phyloP scores from a whole-genome alignment of 169 alveolate species.

The Cryptosporidium ryanae region DNA sequence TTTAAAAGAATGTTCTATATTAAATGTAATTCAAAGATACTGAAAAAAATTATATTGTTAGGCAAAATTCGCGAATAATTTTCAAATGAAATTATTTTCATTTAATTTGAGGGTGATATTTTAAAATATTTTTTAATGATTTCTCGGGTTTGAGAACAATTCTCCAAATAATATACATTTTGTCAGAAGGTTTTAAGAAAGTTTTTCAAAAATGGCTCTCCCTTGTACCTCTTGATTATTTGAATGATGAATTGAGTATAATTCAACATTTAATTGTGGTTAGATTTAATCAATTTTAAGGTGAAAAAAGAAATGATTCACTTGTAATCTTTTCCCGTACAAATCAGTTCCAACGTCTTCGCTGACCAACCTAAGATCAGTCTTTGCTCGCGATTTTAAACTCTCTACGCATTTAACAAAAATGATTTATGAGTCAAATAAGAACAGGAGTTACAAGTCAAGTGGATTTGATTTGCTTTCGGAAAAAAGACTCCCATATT shows the following conservation, averaged over 20 bases:
- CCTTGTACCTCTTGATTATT: constrained; percentile 26
- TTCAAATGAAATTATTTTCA: constrained; percentile 38
- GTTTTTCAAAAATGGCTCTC: constrained; percentile 25
- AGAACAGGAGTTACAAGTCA: constrained; percentile 9
- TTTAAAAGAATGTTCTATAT: constrained; percentile 4
- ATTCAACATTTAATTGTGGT: constrained; percentile 56
- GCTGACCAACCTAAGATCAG: constrained; percentile 40
- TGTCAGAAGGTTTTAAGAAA: neutral
- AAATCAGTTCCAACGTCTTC: too few species aligned
- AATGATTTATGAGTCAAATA: constrained; percentile 38
- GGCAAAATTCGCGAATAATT: neutral
- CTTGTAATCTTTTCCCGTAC: neutral
- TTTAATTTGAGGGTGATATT: constrained; percentile 32
- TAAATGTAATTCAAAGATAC: neutral
- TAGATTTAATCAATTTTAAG: constrained; percentile 40
- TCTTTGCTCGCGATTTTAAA: constrained; percentile 19
- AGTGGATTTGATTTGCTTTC: constrained; percentile 8
- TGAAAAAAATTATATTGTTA: constrained; percentile 3
- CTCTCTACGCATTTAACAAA: constrained; percentile 4
- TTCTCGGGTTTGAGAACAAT: constrained; percentile 49
- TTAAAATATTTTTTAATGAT: constrained; percentile 34
- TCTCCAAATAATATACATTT: constrained; percentile 5
- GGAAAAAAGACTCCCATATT: constrained; percentile 22
- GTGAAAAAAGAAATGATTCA: neutral
- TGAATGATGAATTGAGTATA: constrained; percentile 9